A percentile compares a stretch with the other conserved stretches of the same genome.
Evolutionary conservation across 2,329 filamentous ascomycete genomes (phyloP).

Genomic region (Fusarium sulawesiense): DNA sequence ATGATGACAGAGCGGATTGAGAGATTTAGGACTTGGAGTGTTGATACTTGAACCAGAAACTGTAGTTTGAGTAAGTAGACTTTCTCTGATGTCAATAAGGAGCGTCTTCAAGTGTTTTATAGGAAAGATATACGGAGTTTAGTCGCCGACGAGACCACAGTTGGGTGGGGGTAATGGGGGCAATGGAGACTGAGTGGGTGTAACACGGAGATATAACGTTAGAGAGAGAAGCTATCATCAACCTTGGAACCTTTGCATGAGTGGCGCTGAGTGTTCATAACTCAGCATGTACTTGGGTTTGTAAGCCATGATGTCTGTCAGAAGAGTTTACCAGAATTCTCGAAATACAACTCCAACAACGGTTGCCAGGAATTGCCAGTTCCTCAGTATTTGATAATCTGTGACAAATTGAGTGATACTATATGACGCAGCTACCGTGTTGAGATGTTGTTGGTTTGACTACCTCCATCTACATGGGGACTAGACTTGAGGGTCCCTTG

Average conservation of each 20-base stretch:
- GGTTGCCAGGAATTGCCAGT: background rate
- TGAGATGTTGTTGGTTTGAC: background rate
- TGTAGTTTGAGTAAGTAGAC: background rate
- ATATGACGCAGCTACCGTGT: conserved; percentile 4
- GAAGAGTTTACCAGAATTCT: background rate
- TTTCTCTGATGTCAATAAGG: background rate
- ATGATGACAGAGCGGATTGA: conserved; percentile 49
- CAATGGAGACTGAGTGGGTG: background rate
- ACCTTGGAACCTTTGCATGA: background rate
- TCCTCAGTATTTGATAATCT: background rate
- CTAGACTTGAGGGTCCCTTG: background rate
- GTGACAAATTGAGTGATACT: background rate
- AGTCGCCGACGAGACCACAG: background rate
- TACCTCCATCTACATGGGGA: background rate
- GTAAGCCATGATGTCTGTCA: background rate
- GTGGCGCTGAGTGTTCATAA: background rate
- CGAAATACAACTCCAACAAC: background rate
- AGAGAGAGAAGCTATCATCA: background rate
- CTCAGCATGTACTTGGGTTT: background rate
- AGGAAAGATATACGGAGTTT: conserved; percentile 6
- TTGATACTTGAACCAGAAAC: background rate
- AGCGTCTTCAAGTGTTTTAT: background rate
- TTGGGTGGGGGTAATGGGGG: conserved; percentile 4
- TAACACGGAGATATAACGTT: background rate
- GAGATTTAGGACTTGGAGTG: background rate